These are phyloP conservation scores for Cryphonectria parasitica DNA, from an alignment of 2,329 filamentous ascomycete species.

Conservation along the genomic window DNA sequence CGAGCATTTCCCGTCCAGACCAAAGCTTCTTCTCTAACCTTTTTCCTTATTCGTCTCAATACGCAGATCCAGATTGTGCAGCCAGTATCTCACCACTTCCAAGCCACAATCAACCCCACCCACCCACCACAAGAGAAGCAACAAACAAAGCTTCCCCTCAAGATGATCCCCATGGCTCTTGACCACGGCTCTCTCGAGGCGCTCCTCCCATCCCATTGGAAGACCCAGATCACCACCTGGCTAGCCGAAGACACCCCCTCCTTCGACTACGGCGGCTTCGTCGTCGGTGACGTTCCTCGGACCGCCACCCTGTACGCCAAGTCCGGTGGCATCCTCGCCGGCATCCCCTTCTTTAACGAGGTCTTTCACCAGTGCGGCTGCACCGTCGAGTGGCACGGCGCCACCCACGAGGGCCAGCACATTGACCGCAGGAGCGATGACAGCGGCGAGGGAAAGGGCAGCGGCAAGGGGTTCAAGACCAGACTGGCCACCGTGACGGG, in stretches of 20 bases:
- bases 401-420: conserved; percentile 70
- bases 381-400: conserved; percentile 80
- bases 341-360: conserved; percentile 93
- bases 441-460: conserved; percentile 2
- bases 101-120: background rate
- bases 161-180: conserved; percentile 32
- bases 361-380: conserved; percentile 90
- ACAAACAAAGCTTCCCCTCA: background rate
- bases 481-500: conserved; percentile 81
- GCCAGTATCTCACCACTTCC: background rate
- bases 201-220: conserved; percentile 85
- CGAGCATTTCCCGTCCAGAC: background rate
- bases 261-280: conserved; percentile 96
- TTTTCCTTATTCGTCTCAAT: background rate
- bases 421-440: conserved; percentile 59
- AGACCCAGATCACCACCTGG: conserved; percentile 79
- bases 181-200: conserved; percentile 58
- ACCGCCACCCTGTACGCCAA: conserved; percentile 72
- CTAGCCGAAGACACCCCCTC: conserved; percentile 95
- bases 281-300: conserved; percentile 74
- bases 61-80: background rate
- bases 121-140: background rate
- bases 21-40: background rate
- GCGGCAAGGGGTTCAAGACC: conserved; percentile 48
- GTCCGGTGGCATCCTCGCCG: conserved; percentile 80